A percentile compares a stretch with the other conserved stretches of the same genome.
Evolutionary conservation across 1,284 basidiomycete species (phyloP).

Genomic region (Sanghuangporus sanghuang): DNA sequence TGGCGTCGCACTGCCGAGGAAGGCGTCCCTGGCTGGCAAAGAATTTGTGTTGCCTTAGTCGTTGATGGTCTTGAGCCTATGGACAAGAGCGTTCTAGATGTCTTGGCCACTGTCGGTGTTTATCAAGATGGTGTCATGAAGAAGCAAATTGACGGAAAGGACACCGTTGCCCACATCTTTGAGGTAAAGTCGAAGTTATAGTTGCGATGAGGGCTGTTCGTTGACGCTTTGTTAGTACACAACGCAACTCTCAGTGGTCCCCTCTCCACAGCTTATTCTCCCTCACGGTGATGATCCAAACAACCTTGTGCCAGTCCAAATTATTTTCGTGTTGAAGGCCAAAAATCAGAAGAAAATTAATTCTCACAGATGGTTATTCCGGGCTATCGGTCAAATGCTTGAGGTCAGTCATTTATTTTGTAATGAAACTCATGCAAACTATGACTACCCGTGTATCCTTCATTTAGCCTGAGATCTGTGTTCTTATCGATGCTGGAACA

Average conservation of each 20-base stretch:
- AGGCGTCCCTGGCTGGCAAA: conserved; percentile 88
- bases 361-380: conserved; percentile 96
- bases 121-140: conserved; percentile 98
- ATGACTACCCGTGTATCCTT: neutral
- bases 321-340: conserved; percentile 93
- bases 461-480: conserved; percentile 79
- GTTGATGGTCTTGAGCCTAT: conserved; percentile 94
- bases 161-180: conserved; percentile 89
- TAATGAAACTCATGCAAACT: neutral
- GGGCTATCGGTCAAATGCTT: conserved; percentile 85
- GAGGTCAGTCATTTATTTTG: conserved; percentile 38
- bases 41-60: conserved; percentile 87
- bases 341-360: conserved; percentile 99
- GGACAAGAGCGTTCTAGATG: conserved; percentile 91
- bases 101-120: conserved; percentile 83
- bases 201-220: neutral
- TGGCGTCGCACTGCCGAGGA: conserved; percentile 85
- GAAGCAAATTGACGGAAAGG: conserved; percentile 87
- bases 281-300: conserved; percentile 85
- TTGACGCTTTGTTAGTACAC: conserved; percentile 59
- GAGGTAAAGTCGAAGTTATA: conserved; percentile 49
- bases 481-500: conserved; percentile 91
- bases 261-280: conserved; percentile 84
- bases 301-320: conserved; percentile 93
- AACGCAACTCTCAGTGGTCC: conserved; percentile 87